Evolutionary conservation across 352 stramenopile genomes (phyloP).

Genomic region (Pythium apleroticum): DNA sequence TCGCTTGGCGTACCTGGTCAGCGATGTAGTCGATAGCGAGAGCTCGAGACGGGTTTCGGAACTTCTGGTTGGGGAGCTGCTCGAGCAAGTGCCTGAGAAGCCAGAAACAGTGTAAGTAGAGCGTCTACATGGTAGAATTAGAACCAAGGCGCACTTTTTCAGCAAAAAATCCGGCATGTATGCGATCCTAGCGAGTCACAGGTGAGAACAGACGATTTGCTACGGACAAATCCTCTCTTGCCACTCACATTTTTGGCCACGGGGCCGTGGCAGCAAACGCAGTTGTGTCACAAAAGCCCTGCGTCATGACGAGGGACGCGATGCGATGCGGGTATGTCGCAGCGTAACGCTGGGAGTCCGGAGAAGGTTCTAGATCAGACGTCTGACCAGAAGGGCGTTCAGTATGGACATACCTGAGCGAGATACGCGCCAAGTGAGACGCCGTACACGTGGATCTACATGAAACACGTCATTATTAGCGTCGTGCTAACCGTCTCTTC

Average conservation of each 20-base stretch:
- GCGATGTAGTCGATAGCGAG: constrained; percentile 68
- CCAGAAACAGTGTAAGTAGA: not conserved
- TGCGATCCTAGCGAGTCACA: constrained; percentile 37
- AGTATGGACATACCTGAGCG: constrained; percentile 42
- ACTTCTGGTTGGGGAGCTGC: constrained; percentile 40
- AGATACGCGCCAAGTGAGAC: constrained; percentile 71
- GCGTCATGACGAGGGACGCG: constrained; percentile 57
- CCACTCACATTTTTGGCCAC: constrained; percentile 51
- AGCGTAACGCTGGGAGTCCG: constrained; percentile 41
- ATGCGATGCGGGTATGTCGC: constrained; percentile 60
- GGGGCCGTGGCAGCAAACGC: constrained; percentile 44
- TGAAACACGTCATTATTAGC: not conserved
- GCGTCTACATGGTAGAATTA: not conserved
- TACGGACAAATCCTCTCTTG: not conserved
- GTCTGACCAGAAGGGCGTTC: not conserved
- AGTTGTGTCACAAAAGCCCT: constrained; percentile 60
- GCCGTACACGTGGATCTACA: constrained; percentile 65
- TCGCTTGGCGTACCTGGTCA: constrained; percentile 53
- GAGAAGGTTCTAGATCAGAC: not conserved
- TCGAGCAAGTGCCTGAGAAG: constrained; percentile 50
- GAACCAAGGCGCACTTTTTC: constrained; percentile 41
- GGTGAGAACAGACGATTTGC: not conserved
- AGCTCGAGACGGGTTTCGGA: constrained; percentile 29
- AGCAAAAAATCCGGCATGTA: constrained; percentile 76
- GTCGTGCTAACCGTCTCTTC: not conserved